Evolutionary conservation across 2,329 filamentous ascomycete genomes (phyloP).

Genomic region (Knufia petricola): DNA sequence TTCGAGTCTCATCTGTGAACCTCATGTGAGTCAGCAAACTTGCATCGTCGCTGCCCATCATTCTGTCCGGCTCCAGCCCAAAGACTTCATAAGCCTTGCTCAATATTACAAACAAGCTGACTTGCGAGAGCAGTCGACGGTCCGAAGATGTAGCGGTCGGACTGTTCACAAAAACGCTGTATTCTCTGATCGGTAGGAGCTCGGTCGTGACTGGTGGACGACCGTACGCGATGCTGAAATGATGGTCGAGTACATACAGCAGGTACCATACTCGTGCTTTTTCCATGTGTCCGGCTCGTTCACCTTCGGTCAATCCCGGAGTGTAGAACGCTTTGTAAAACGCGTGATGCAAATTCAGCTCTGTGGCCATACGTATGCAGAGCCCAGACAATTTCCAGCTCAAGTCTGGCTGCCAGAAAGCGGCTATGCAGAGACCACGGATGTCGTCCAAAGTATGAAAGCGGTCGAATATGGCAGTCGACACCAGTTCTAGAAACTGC

Average conservation of each 20-base stretch:
- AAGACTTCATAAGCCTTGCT: slow-evolving; percentile 49
- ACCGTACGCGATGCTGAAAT: slow-evolving; percentile 54
- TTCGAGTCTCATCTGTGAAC: slow-evolving; percentile 41
- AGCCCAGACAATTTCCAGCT: slow-evolving; percentile 54
- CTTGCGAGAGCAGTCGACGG: slow-evolving; percentile 48
- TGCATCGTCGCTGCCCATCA: slow-evolving; percentile 21
- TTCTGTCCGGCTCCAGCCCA: slow-evolving; percentile 37
- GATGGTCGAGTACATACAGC: slow-evolving; percentile 56
- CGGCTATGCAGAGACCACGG: slow-evolving; percentile 49
- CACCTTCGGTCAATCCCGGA: slow-evolving; percentile 32
- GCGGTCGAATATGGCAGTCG: slow-evolving; percentile 48
- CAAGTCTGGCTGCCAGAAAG: slow-evolving; percentile 54
- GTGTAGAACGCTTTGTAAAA: slow-evolving; percentile 43
- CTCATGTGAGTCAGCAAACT: slow-evolving; percentile 37
- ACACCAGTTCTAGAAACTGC: slow-evolving; percentile 49
- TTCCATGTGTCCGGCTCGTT: slow-evolving; percentile 32
- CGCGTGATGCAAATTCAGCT: slow-evolving; percentile 47
- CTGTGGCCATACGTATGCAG: slow-evolving; percentile 49
- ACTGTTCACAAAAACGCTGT: slow-evolving; percentile 47
- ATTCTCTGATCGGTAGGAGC: slow-evolving; percentile 48
- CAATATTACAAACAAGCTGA: slow-evolving; percentile 49
- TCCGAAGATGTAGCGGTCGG: slow-evolving; percentile 46
- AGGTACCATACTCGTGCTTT: slow-evolving; percentile 53
- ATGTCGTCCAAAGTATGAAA: slow-evolving; percentile 50
- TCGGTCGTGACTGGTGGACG: slow-evolving; percentile 50